These are phyloP conservation scores for Fulvia fulva DNA, from an alignment of 2,329 filamentous ascomycete genomes.

Conservation along the genomic window DNA sequence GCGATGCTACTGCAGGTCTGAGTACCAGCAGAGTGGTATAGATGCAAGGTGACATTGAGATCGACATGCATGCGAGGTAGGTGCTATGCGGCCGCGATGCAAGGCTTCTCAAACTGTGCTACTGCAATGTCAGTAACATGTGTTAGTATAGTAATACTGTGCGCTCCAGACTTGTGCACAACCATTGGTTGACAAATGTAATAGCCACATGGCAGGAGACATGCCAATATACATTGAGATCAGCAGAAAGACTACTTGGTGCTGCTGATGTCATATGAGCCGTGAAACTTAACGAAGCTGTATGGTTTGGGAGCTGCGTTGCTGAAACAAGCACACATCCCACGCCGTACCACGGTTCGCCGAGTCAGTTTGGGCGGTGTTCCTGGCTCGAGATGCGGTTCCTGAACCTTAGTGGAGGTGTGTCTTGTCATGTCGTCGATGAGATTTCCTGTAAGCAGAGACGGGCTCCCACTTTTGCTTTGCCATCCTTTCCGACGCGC, in stretches of 20 bases:
- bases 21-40: neutral
- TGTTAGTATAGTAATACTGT: neutral
- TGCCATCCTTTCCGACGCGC: neutral
- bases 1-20: neutral
- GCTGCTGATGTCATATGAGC: neutral
- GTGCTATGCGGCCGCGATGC: neutral
- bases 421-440: neutral
- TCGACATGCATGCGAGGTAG: neutral
- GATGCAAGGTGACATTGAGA: neutral
- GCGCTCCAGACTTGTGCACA: neutral
- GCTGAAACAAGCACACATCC: neutral
- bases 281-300: neutral
- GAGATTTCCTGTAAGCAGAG: neutral
- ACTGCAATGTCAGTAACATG: neutral
- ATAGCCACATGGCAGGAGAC: neutral
- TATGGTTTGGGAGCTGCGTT: neutral
- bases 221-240: neutral
- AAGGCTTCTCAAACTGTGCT: neutral
- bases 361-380: neutral
- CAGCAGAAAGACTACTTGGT: neutral
- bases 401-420: neutral
- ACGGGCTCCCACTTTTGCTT: neutral
- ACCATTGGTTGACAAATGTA: neutral
- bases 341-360: neutral
- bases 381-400: neutral